These are phyloP conservation scores for Ophiostoma triangulosporum DNA, from an alignment of 2,329 filamentous ascomycete genomes.

Conservation along the genomic window DNA sequence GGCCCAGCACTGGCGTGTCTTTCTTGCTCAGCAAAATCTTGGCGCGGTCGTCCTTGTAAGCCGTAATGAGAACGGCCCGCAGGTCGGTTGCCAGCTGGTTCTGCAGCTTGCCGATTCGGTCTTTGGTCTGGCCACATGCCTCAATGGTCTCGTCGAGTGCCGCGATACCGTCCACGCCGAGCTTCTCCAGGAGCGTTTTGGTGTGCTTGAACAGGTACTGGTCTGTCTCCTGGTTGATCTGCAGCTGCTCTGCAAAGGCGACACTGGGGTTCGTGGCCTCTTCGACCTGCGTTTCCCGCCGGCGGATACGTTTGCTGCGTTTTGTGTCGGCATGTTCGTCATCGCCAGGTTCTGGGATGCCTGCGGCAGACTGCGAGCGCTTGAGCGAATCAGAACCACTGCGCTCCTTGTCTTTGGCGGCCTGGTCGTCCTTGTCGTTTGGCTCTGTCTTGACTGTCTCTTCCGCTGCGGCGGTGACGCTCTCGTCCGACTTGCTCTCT, in stretches of 20 bases:
- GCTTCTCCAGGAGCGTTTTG: constrained; percentile 39
- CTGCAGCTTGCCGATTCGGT: constrained; percentile 34
- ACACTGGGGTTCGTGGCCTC: constrained; percentile 39
- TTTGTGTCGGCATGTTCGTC: constrained; percentile 42
- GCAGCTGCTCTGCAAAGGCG: constrained; percentile 39
- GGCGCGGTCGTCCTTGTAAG: constrained; percentile 40
- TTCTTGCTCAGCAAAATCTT: constrained; percentile 40
- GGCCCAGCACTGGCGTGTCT: constrained; percentile 36
- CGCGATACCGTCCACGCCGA: constrained; percentile 22
- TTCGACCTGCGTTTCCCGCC: constrained; percentile 42
- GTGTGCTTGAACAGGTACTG: constrained; percentile 41
- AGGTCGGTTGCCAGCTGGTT: constrained; percentile 35
- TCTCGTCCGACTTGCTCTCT: neutral
- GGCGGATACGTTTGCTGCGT: constrained; percentile 51
- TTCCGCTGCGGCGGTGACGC: neutral
- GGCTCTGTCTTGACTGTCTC: neutral
- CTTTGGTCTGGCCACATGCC: constrained; percentile 33
- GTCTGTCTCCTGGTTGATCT: constrained; percentile 43
- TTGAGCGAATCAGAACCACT: constrained; percentile 31
- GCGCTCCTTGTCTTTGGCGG: constrained; percentile 16
- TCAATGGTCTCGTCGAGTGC: constrained; percentile 32
- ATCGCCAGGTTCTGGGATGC: constrained; percentile 39
- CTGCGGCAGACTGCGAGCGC: constrained; percentile 48
- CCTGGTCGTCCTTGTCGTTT: neutral
- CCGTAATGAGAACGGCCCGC: constrained; percentile 28